A percentile compares a stretch with the other conserved stretches of the same genome.
These are phyloP conservation scores for Lathyrus aphaca DNA, from an alignment of 306 rosid genomes.

Conservation along the genomic window DNA sequence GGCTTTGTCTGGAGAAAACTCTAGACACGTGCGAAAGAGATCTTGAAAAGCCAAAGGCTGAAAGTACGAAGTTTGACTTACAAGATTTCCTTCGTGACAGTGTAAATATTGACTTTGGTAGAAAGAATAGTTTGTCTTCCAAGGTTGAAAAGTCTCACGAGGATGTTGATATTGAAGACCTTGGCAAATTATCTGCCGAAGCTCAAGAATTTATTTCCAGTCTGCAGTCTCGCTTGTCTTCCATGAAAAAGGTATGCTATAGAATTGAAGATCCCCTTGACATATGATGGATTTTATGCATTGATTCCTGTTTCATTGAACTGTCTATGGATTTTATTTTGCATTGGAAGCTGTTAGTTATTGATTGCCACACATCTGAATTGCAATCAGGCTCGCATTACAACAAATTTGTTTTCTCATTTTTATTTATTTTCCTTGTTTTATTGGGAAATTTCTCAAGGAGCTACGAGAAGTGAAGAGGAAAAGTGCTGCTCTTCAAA, in stretches of 20 bases:
- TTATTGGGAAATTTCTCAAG: constrained; percentile 46
- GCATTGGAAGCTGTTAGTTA: constrained; percentile 25
- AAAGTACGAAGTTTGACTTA: constrained; percentile 48
- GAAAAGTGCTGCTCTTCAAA: constrained; percentile 89
- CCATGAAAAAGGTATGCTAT: constrained; percentile 66
- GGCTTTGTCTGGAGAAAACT: constrained; percentile 87
- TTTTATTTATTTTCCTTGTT: constrained; percentile 18
- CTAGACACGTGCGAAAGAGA: constrained; percentile 59
- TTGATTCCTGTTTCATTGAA: constrained; percentile 29
- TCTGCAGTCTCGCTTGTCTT: constrained; percentile 80
- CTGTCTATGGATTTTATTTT: constrained; percentile 19
- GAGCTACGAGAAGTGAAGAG: constrained; percentile 85
- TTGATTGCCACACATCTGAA: constrained; percentile 19
- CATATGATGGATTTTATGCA: constrained; percentile 21
- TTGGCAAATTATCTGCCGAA: constrained; percentile 75
- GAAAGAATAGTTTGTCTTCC: constrained; percentile 55
- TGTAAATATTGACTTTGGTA: constrained; percentile 54
- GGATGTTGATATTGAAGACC: constrained; percentile 60
- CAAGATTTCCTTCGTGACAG: constrained; percentile 69
- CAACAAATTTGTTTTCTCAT: constrained; percentile 22
- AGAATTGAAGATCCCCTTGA: constrained; percentile 6
- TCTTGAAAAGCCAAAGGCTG: constrained; percentile 53
- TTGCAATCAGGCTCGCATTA: constrained; percentile 14
- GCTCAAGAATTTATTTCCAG: constrained; percentile 71
- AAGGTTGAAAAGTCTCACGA: constrained; percentile 47